Percentiles rank a stretch among this genome's conserved stretches.
These are phyloP conservation scores for Auricularia cornea DNA, from an alignment of 768 basidiomycete species.

Conservation along the genomic window DNA sequence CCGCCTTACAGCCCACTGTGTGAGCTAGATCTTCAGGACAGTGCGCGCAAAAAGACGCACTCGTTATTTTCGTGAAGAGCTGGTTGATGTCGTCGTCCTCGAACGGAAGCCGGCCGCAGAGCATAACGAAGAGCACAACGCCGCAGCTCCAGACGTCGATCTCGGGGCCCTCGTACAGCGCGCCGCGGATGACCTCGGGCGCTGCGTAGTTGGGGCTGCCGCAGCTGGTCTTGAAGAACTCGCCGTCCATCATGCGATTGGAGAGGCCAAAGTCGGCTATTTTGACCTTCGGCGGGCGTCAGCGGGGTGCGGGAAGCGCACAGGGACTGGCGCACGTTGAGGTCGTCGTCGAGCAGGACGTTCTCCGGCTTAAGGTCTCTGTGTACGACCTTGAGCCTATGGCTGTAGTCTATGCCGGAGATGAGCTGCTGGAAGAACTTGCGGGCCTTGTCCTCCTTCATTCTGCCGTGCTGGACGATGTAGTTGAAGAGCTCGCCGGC, in stretches of 20 bases:
- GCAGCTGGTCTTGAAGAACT: conserved; percentile 94
- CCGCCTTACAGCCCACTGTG: conserved; percentile 51
- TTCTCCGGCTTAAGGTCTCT: conserved; percentile 95
- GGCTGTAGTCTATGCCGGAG: conserved; percentile 94
- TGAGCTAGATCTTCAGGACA: conserved; percentile 1
- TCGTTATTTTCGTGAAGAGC: conserved; percentile 90
- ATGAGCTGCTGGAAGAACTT: conserved; percentile 99
- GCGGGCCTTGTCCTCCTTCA: conserved; percentile 80
- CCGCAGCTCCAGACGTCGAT: conserved; percentile 99
- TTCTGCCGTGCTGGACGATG: conserved; percentile 88
- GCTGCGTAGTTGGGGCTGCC: conserved; percentile 99
- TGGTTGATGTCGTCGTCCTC: conserved; percentile 94
- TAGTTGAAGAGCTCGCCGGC: conserved; percentile 97
- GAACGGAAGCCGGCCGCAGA: conserved; percentile 91
- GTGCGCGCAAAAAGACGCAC: conserved; percentile 32
- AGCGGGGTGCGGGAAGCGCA: neutral
- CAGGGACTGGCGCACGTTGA: conserved; percentile 37
- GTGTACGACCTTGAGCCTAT: conserved; percentile 94
- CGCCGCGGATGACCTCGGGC: conserved; percentile 93
- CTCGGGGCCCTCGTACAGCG: conserved; percentile 93
- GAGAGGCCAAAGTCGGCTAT: conserved; percentile 99
- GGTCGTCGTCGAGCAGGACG: conserved; percentile 79
- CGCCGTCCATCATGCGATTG: conserved; percentile 93
- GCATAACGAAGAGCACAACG: conserved; percentile 98
- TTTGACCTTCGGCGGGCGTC: conserved; percentile 50